Base-by-base conservation (phyloP, 2,329 filamentous ascomycete species). In the Cryphonectria nitschkei region DNA sequence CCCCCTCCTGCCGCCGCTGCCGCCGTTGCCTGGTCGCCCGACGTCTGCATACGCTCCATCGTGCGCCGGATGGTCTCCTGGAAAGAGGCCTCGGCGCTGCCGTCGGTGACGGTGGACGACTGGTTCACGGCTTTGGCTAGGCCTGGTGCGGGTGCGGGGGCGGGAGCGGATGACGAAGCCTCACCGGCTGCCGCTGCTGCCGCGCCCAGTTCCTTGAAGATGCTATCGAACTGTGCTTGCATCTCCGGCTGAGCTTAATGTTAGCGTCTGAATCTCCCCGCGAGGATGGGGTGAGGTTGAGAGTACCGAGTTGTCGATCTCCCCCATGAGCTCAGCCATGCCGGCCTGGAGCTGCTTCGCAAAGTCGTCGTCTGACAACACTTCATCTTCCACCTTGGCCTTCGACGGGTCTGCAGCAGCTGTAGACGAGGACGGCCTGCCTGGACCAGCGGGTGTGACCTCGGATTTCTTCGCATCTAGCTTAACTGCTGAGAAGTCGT, bases 21-120 rank as follows among this genome's bases (percentile, higher is more conserved):
- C 0, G 93, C 92, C 0, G 93, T 94, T 4, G 95, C 95, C 75
- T 94, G 91, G 56, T 95, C 91, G 1, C 93, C 94, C 0, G 94
- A 97, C 46, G 89, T 89, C 77, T 97, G 93, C 94, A 99, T 97
- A 65, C 96, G 92, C 81, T 97, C 93, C 92, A 99, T 98, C 0
- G 96, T 98, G 76, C 90, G 90, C 72, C 92, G 90, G 76, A 99
- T 98, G 0, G 93, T 97, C 72, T 97, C 94, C 78, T 97, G 94
- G 81, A 99, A 99, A 0, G 87, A 89, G 63, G 90, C 89, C 56
- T 93, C 90, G 34, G 80, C 75, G 32, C 80, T 78, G 7, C 78
- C 73, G 39, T 77, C 73, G 60, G 77, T 77, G 72, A 41, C 79
- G 39, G 66, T 37, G 3, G 71, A 72, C 37, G 76, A 72, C 5